phyloP scores from a whole-genome alignment of 306 rosid genomes.

The Rosa rugosa region DNA sequence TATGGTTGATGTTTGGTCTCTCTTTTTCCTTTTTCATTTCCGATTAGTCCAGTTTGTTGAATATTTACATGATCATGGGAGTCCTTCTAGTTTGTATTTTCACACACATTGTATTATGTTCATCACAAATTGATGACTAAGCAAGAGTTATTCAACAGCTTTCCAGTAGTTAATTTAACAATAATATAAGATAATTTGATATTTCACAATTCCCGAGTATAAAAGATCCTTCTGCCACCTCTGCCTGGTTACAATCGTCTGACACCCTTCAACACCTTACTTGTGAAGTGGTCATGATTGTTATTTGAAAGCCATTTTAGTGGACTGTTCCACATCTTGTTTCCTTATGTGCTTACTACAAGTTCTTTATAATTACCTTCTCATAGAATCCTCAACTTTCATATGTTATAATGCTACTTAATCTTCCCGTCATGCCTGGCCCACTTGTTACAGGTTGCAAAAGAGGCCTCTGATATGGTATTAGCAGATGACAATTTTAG shows the following conservation, averaged over 20 bases:
- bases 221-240: background rate
- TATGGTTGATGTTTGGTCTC: background rate
- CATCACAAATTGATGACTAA: background rate
- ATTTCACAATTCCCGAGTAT: too few species aligned
- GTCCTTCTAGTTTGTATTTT: background rate
- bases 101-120: background rate
- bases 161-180: background rate
- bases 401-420: background rate
- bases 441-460: conserved; percentile 67
- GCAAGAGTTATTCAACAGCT: background rate
- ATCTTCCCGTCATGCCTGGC: background rate
- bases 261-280: too few species aligned
- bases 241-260: background rate
- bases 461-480: conserved; percentile 98
- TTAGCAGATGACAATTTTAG: conserved; percentile 94
- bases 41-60: background rate
- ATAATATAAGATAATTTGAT: too few species aligned
- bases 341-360: background rate
- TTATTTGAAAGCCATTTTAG: background rate
- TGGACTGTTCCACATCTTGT: background rate
- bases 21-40: background rate
- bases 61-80: conserved; percentile 3
- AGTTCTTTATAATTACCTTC: background rate
- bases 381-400: background rate
- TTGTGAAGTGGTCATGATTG: background rate